These are phyloP conservation scores for Avena sativa DNA, from an alignment of 176 grass and related monocot genomes.

Conservation along the genomic window DNA sequence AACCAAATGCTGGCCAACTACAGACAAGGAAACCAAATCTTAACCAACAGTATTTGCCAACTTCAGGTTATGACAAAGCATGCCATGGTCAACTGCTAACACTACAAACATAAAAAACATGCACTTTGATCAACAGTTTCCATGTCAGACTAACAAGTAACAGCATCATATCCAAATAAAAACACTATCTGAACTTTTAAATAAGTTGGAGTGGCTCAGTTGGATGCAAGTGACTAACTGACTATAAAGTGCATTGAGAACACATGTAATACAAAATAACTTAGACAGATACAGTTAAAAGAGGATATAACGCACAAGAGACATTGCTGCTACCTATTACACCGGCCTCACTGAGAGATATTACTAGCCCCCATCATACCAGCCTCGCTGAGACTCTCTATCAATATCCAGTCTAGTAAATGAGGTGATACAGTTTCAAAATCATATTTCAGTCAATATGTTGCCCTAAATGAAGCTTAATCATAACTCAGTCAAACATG, in stretches of 20 bases:
- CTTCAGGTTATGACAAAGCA: conserved; percentile 10
- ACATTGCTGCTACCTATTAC: conserved; percentile 20
- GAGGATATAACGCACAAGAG: conserved; percentile 38
- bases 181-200: neutral
- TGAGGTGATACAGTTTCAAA: conserved; percentile 21
- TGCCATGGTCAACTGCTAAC: conserved; percentile 42
- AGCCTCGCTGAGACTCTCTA: conserved; percentile 16
- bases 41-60: conserved; percentile 6
- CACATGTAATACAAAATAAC: conserved; percentile 7
- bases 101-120: conserved; percentile 11
- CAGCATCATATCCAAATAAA: conserved; percentile 25
- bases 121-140: conserved; percentile 10
- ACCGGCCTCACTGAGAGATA: neutral
- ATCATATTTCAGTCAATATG: conserved; percentile 27
- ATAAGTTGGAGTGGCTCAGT: neutral
- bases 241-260: conserved; percentile 17
- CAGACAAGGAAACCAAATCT: conserved; percentile 16
- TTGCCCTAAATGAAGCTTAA: conserved; percentile 29
- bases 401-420: conserved; percentile 13
- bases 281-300: neutral
- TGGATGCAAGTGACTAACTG: neutral
- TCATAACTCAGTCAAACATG: conserved; percentile 19
- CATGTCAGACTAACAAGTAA: neutral
- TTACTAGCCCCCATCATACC: neutral
- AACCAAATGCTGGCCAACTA: neutral